Evolutionary conservation across 371 early-diverging fungal species (phyloP).

Genomic region (Smittium culicis): DNA sequence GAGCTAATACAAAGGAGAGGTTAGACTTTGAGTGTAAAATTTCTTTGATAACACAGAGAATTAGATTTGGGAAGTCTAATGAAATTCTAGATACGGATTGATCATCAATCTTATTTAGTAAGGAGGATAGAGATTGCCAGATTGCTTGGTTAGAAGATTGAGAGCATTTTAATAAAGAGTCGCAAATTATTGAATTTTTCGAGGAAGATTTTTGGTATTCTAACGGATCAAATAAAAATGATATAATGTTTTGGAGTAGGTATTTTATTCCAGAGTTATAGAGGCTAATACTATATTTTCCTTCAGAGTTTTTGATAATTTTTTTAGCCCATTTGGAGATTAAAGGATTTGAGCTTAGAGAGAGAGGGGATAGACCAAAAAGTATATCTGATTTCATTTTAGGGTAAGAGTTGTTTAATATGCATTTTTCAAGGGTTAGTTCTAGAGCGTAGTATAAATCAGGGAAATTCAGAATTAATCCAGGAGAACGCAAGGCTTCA

Average conservation of each 20-base stretch:
- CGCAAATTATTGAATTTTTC: neutral
- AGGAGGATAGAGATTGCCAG: neutral
- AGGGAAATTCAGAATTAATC: neutral
- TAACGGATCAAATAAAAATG: neutral
- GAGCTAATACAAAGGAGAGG: neutral
- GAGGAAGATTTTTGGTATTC: neutral
- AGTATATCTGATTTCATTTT: conserved; percentile 17
- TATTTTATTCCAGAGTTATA: conserved; percentile 3
- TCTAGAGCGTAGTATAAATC: neutral
- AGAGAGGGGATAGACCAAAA: conserved; percentile 19
- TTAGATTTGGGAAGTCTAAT: neutral
- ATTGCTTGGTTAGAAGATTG: neutral
- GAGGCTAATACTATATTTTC: neutral
- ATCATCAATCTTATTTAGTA: neutral
- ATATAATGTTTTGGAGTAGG: neutral
- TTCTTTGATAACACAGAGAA: neutral
- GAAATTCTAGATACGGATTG: neutral
- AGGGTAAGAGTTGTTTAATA: conserved; percentile 14
- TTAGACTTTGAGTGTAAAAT: neutral
- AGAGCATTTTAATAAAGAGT: neutral
- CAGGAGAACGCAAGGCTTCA: conserved; percentile 17
- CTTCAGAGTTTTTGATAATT: neutral
- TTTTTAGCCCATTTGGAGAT: conserved; percentile 22
- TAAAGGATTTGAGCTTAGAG: conserved; percentile 10
- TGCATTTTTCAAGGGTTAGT: conserved; percentile 6